phyloP scores from a whole-genome alignment of 2,329 filamentous ascomycete species.

The Aspergillus terreus region DNA sequence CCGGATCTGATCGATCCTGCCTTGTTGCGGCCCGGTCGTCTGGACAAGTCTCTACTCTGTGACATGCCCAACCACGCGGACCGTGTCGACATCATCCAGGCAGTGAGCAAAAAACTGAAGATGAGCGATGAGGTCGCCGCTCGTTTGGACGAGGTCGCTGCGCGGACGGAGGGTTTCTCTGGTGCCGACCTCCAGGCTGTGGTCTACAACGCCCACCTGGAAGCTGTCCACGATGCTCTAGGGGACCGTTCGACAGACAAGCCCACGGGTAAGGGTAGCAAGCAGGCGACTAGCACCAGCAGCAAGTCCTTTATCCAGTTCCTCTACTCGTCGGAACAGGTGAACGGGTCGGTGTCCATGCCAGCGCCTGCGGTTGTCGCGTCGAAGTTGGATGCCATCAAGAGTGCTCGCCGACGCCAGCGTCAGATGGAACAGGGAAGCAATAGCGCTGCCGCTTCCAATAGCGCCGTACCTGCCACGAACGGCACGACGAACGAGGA shows the following conservation, averaged over 20 bases:
- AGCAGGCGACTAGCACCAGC: slow-evolving; percentile 30
- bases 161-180: slow-evolving; percentile 80
- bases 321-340: slow-evolving; percentile 64
- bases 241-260: slow-evolving; percentile 53
- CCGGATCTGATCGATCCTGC: slow-evolving; percentile 96
- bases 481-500: slow-evolving; percentile 28
- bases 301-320: slow-evolving; percentile 69
- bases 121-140: slow-evolving; percentile 64
- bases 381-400: slow-evolving; percentile 78
- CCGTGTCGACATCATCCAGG: slow-evolving; percentile 79
- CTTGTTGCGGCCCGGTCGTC: slow-evolving; percentile 79
- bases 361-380: slow-evolving; percentile 75
- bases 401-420: slow-evolving; percentile 63
- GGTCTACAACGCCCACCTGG: slow-evolving; percentile 92
- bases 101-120: slow-evolving; percentile 76
- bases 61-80: slow-evolving; percentile 80
- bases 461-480: slow-evolving; percentile 16
- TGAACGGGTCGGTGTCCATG: slow-evolving; percentile 55
- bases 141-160: slow-evolving; percentile 69
- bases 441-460: slow-evolving; percentile 3
- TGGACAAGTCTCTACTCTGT: slow-evolving; percentile 91
- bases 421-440: slow-evolving; percentile 48
- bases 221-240: slow-evolving; percentile 92
- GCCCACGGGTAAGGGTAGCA: slow-evolving; percentile 22
- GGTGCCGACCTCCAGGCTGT: slow-evolving; percentile 93